Evolutionary conservation across 805 yeast genomes (phyloP), one percentile per base, ranked within the genome.

Genomic region (Clavispora santaluciae): DNA sequence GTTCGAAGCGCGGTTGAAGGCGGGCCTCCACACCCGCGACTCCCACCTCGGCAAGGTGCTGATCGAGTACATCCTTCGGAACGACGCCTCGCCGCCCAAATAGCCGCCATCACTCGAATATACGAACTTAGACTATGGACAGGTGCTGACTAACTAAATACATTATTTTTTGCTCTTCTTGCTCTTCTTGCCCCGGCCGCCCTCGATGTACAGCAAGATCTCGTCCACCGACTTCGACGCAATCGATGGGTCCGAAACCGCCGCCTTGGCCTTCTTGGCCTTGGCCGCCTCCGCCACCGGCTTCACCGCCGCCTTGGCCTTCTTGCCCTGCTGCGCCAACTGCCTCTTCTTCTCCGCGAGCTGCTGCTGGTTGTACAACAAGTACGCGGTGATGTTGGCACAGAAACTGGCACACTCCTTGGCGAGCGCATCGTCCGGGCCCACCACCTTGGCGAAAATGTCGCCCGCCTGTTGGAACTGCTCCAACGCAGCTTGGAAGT

Each of bases 181-280:
- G 40, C 45, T 48, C 48, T 63, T 60, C 37, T 60, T 60, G 15
- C 34, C 41, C 28, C 38, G 39, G 13, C 58, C 44, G 38, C 91
- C 91, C 59, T 81, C 83, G 54, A 86, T 83, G 55, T 79, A 86
- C 45, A 72, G 70, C 63, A 86, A 66, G 44, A 86, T 72, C 44
- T 84, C 95, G 40, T 83, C 91, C 39, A 86, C 75, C 15, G 87
- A 78, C 60, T 81, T 75, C 40, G 69, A 64, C 6, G 85, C 81
- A 45, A 85, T 68, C 25, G 75, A 76, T 13, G 84, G 79, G 50
- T 73, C 68, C 11, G 62, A 50, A 20, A 51, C 45, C 26, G 44
- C 37, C 17, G 37, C 38, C 25, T 49, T 45, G 31, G 56, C 44
- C 37, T 50, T 57, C 9, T 43, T 39, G 18, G 36, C 10, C 25